Conservation (phyloP, 768 basidiomycete genomes). For the Trametes maxima region DNA sequence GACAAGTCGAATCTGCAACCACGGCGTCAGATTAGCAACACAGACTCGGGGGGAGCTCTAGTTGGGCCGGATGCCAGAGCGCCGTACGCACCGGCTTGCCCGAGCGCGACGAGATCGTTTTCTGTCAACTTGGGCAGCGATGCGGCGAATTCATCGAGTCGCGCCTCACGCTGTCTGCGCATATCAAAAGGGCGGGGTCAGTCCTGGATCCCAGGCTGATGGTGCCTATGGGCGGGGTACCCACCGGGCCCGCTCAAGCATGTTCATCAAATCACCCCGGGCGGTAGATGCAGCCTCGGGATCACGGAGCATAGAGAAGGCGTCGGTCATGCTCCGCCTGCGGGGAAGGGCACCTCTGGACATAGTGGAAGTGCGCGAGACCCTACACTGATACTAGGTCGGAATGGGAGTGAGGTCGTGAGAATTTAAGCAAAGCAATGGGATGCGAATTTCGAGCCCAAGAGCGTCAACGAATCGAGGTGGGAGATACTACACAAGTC, state of each 20-base stretch:
- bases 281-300: conserved; percentile 9
- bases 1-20: conserved; percentile 63
- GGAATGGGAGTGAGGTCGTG: no score
- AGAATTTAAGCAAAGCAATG: no score
- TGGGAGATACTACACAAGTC: no score
- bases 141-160: conserved; percentile 9
- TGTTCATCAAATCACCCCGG: conserved; percentile 3
- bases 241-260: conserved; percentile 12
- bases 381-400: neutral
- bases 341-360: conserved; percentile 15
- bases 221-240: neutral
- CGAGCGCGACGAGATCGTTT: conserved; percentile 24
- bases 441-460: no score
- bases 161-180: conserved; percentile 11
- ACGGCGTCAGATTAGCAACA: neutral
- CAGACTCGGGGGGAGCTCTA: neutral
- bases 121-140: conserved; percentile 30
- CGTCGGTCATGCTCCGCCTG: conserved; percentile 25
- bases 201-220: neutral
- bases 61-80: neutral
- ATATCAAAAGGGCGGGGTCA: neutral
- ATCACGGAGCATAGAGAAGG: conserved; percentile 11
- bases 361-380: neutral
- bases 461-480: no score
- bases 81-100: conserved; percentile 20